Base-by-base conservation (phyloP, 805 yeast species). In the Saturnispora bothae region DNA sequence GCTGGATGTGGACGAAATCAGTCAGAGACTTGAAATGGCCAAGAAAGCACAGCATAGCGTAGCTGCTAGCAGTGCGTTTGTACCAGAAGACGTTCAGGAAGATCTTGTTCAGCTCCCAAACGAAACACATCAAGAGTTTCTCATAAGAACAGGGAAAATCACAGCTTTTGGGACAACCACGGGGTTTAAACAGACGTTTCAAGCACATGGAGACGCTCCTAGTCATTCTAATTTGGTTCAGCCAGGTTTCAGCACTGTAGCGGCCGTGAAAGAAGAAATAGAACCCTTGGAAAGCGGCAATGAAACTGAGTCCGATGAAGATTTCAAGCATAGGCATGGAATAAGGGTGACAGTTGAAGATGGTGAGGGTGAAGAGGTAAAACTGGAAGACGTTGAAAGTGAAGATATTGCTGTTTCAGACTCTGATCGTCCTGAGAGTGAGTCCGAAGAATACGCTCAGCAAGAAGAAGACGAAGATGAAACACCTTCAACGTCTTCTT, bases 71-170 rank as follows among this genome's bases (percentile, higher is more conserved):
- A 18, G 30, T n/a, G 15, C 30, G 8, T 19, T 15, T 10, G 15
- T 5, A 40, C 49, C 14, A 39, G 49, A 44, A 9, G 28, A 26
- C 28, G 18, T 18, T 30, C 4, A 5, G 12, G n/a, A 6, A 4
- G 22, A 12, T 4, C 41, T 48, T 3, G 28, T 17, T 3, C 48
- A 67, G 45, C 63, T 71, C 5, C 75, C 81, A 0, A 82, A 72
- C n/a, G 97, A 92, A 51, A 60, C 85, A 0, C 82, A 81, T 51
- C 73, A 73, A 40, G 96, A 88, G 36, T 88, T 59, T 51, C 64
- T 92, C 43, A 73, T 92, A 0, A 68, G 98, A 46, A 88, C 89
- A 0, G 98, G 98, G 21, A 78, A 85, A 54, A 74, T 86, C 40
- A 92, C 98, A 0, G 97, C 97, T 1, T 92, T 92, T 64, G 94